Evolutionary conservation across 305 asterid species (phyloP), one percentile per base, ranked within the genome.

Genomic region (Euphrasia arctica): DNA sequence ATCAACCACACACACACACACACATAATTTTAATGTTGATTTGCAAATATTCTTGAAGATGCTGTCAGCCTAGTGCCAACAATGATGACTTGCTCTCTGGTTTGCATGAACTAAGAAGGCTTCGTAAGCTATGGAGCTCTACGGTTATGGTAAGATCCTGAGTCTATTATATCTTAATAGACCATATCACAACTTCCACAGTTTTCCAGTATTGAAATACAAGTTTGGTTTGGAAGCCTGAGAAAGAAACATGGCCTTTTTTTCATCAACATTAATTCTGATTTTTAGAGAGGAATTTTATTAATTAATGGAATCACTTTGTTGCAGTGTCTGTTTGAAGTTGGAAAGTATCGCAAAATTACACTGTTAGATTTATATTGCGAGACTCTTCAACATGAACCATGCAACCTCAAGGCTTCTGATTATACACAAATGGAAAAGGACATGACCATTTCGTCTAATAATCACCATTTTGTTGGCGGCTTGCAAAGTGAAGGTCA

Each of bases 251-350:
- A 29, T 62, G 41, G 9, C 36, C 39, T 54, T 34, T 58, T 18
- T 43, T 43, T 51, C 49, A 42, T 22, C 63, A 25, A 50, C 68
- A 48, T 29, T 55, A 41, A 28, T 61, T 18, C 71, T 62, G 22
- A 11, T 70, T 39, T 50, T 72, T 50, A 45, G 42, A 73, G 65
- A 60, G 60, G 0, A 67, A 34, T 28, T 42, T 63, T 61, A 65
- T 28, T 48, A 63, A 63, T 63, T 82, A 76, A 77, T 41, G 47
- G 63, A 42, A 29, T 32, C 57, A 62, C 64, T 68, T 45, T 77
- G 31, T 74, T 68, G 82, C 91, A 91, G 98, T 87, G 96, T 74
- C 74, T 93, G 71, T 68, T 77, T 67, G 97, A 90, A 85, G 95
- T 83, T 73, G 91, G 86, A 76, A 90, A 77, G 79, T 73, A 69